phyloP scores from a whole-genome alignment of 352 stramenopile species.

The Pythium oligandrum region DNA sequence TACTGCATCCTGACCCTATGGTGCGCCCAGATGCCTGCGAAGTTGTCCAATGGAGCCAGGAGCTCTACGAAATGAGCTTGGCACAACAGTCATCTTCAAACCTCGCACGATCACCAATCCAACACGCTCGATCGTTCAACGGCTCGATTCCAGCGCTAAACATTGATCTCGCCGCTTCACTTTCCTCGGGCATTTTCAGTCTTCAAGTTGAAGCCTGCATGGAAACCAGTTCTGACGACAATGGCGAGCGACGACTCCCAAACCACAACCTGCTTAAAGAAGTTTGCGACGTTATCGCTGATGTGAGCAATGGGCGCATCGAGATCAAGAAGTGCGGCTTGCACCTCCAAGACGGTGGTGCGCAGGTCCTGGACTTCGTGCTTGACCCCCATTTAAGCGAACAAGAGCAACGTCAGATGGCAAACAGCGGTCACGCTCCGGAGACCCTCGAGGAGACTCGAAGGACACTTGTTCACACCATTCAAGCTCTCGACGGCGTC shows the following conservation, averaged over 20 bases:
- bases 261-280: constrained; percentile 88
- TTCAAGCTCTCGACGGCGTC: neutral
- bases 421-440: neutral
- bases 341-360: constrained; percentile 61
- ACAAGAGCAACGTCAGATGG: constrained; percentile 8
- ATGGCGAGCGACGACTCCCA: constrained; percentile 45
- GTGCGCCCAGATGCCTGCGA: constrained; percentile 53
- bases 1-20: constrained; percentile 51
- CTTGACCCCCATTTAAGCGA: constrained; percentile 37
- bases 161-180: neutral
- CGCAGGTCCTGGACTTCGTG: constrained; percentile 76
- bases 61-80: constrained; percentile 63
- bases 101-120: constrained; percentile 13
- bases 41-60: constrained; percentile 75
- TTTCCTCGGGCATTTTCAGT: constrained; percentile 36
- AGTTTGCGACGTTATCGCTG: constrained; percentile 72
- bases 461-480: neutral
- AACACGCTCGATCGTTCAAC: constrained; percentile 15
- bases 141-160: constrained; percentile 9
- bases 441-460: too few relatives aligned
- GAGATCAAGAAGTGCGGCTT: constrained; percentile 83
- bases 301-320: constrained; percentile 47
- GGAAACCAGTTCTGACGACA: constrained; percentile 27
- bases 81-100: constrained; percentile 31
- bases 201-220: constrained; percentile 59